phyloP scores from a whole-genome alignment of 2,329 filamentous ascomycete species.

The Raffaelea arxii region DNA sequence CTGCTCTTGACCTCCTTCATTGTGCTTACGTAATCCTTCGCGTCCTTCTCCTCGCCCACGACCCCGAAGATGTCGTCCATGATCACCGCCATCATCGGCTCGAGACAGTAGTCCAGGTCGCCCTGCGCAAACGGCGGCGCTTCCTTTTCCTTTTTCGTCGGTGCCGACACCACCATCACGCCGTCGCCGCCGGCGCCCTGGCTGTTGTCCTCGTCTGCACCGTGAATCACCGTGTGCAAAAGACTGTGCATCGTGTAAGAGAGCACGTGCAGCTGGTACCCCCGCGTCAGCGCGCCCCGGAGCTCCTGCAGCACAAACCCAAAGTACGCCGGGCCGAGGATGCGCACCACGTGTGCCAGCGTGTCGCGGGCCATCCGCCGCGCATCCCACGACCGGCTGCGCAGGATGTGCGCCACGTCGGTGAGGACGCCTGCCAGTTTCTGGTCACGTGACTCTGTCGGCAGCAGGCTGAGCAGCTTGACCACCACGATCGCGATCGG shows the following conservation, averaged over 20 bases:
- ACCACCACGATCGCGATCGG: conserved; percentile 83
- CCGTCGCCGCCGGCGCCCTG: background rate
- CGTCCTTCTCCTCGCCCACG: conserved; percentile 91
- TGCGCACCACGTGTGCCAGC: conserved; percentile 68
- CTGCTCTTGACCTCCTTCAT: conserved; percentile 98
- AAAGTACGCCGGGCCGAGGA: conserved; percentile 75
- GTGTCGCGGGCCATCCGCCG: conserved; percentile 87
- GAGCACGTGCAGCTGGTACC: conserved; percentile 89
- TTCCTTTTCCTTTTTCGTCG: background rate
- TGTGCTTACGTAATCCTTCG: conserved; percentile 85
- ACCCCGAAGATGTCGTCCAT: conserved; percentile 97
- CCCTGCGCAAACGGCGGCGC: conserved; percentile 53
- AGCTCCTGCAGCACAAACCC: conserved; percentile 92
- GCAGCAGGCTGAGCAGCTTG: conserved; percentile 75
- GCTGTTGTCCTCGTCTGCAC: background rate
- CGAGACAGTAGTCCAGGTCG: conserved; percentile 80
- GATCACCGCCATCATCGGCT: conserved; percentile 68
- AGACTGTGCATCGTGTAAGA: conserved; percentile 94
- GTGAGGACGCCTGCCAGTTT: conserved; percentile 76
- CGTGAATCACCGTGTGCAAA: conserved; percentile 62
- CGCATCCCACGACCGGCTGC: conserved; percentile 79
- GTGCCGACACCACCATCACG: no score
- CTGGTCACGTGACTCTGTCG: conserved; percentile 60
- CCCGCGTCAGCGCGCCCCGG: conserved; percentile 68
- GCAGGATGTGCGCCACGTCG: conserved; percentile 85